Conservation (phyloP, 2,329 filamentous ascomycete species). For the Alternaria solani region DNA sequence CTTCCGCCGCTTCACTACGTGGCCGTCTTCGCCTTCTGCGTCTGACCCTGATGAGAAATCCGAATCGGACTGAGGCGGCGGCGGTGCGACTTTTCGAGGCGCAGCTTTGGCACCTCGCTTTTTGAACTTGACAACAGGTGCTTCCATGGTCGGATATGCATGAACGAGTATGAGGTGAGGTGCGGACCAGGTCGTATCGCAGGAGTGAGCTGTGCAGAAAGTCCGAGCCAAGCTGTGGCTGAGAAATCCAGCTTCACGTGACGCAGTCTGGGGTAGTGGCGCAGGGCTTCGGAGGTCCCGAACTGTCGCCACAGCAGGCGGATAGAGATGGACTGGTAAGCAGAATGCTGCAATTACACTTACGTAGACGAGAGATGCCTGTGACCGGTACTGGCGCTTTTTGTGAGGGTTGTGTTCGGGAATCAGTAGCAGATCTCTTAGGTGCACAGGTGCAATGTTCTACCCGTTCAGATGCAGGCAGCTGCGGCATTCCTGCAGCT, state of each 20-base stretch:
- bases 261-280: constrained; percentile 22
- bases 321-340: not conserved
- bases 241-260: constrained; percentile 28
- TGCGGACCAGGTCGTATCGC: not conserved
- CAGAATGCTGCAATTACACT: not conserved
- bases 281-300: not conserved
- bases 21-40: constrained; percentile 71
- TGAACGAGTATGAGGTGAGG: constrained; percentile 4
- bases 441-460: not conserved
- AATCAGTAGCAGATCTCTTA: not conserved
- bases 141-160: constrained; percentile 44
- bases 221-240: constrained; percentile 37
- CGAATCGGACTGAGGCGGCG: constrained; percentile 66
- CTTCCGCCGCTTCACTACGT: constrained; percentile 79
- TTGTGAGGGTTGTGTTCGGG: not conserved
- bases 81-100: constrained; percentile 82
- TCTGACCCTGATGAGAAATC: constrained; percentile 76
- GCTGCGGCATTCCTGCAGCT: not conserved
- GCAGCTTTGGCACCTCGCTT: constrained; percentile 81
- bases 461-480: not conserved
- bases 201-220: constrained; percentile 22
- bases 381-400: not conserved
- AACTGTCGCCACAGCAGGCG: not conserved
- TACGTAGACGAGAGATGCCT: not conserved
- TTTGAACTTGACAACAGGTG: constrained; percentile 78